phyloP scores from a whole-genome alignment of 208 protist genomes.

The Leishmania braziliensis region DNA sequence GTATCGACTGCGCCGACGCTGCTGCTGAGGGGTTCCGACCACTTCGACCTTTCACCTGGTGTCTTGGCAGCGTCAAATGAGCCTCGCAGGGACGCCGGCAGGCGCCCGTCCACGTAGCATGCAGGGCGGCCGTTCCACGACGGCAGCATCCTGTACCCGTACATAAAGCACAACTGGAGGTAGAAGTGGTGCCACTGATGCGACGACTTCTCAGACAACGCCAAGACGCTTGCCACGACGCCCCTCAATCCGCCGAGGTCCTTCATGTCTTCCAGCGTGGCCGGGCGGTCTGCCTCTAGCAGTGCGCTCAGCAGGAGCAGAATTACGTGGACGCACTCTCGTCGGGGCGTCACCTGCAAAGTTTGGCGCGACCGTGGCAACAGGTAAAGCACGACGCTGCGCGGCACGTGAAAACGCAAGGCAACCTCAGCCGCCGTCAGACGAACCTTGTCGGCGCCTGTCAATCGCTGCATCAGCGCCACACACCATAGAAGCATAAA shows the following conservation, averaged over 20 bases:
- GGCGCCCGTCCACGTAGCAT: slow-evolving; percentile 39
- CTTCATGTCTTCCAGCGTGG: slow-evolving; percentile 28
- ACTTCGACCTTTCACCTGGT: neutral
- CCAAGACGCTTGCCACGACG: slow-evolving; percentile 50
- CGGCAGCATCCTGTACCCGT: slow-evolving; percentile 57
- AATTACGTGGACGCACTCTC: slow-evolving; percentile 42
- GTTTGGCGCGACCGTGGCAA: neutral
- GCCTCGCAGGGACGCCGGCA: slow-evolving; percentile 12
- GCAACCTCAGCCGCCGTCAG: slow-evolving; percentile 14
- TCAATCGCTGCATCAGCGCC: slow-evolving; percentile 40
- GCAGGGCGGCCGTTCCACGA: slow-evolving; percentile 4
- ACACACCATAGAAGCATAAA: slow-evolving; percentile 49
- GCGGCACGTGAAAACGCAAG: slow-evolving; percentile 30
- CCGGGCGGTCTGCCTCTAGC: slow-evolving; percentile 22
- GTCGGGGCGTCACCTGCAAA: slow-evolving; percentile 20
- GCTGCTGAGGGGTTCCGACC: neutral
- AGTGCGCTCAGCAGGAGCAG: slow-evolving; percentile 35
- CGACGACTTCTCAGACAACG: slow-evolving; percentile 33
- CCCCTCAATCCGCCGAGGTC: slow-evolving; percentile 40
- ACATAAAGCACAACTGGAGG: slow-evolving; percentile 48
- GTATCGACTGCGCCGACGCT: slow-evolving; percentile 6
- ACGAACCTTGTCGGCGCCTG: slow-evolving; percentile 27
- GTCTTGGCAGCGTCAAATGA: neutral
- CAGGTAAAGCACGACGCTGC: slow-evolving; percentile 23
- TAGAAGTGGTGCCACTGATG: slow-evolving; percentile 68